Percentiles rank a stretch among this genome's conserved stretches.
phyloP scores from a whole-genome alignment of 371 early-diverging fungal genomes.

The Circinella minor region DNA sequence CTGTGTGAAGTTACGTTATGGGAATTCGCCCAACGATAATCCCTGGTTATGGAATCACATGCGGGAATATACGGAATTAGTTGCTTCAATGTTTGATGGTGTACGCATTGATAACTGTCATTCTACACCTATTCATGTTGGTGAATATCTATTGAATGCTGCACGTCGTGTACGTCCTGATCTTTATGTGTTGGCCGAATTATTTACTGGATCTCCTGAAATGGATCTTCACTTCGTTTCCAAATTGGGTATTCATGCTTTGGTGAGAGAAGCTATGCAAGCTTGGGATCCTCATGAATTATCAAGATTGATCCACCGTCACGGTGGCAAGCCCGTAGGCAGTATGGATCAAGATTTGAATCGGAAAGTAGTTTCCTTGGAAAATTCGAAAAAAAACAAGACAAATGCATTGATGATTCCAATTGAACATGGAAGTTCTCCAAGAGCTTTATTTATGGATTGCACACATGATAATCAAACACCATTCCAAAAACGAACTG shows the following conservation, averaged over 20 bases:
- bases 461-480: constrained; percentile 98
- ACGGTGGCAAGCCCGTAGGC: constrained; percentile 89
- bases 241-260: constrained; percentile 91
- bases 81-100: constrained; percentile 92
- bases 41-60: constrained; percentile 97
- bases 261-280: constrained; percentile 97
- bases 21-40: constrained; percentile 79
- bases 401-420: constrained; percentile 31
- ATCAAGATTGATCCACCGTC: constrained; percentile 84
- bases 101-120: constrained; percentile 99
- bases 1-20: constrained; percentile 97
- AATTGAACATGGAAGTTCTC: constrained; percentile 50
- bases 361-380: constrained; percentile 19
- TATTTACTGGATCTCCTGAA: constrained; percentile 95
- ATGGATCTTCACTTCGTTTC: constrained; percentile 89
- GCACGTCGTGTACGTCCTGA: constrained; percentile 87
- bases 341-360: constrained; percentile 68
- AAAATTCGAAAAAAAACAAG: constrained; percentile 36
- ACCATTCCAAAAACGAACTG: constrained; percentile 88
- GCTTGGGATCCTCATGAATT: constrained; percentile 94
- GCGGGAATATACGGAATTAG: constrained; percentile 83
- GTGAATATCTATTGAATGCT: constrained; percentile 87
- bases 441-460: constrained; percentile 97
- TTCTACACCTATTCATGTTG: constrained; percentile 95
- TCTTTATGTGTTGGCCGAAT: constrained; percentile 95